Conservation (phyloP, 768 basidiomycete species). For the Trichaptum fuscoviolaceum region DNA sequence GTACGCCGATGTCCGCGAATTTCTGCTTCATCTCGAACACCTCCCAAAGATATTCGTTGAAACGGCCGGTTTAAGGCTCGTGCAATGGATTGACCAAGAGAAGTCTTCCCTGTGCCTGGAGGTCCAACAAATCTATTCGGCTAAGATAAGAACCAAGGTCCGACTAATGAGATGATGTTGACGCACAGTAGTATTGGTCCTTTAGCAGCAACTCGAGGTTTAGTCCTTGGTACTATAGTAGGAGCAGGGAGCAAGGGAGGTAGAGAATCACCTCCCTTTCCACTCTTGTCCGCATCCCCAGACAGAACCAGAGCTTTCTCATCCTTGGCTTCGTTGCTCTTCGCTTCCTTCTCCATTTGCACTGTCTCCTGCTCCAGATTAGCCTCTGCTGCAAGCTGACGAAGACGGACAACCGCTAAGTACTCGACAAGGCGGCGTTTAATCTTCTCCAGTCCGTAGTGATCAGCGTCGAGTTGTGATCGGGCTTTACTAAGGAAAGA, state of each 20-base stretch:
- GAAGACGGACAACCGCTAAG: constrained; percentile 73
- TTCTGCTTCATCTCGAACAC: constrained; percentile 89
- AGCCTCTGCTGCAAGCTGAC: constrained; percentile 14
- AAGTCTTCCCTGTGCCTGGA: constrained; percentile 89
- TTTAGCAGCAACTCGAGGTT: constrained; percentile 27
- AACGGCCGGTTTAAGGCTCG: constrained; percentile 79
- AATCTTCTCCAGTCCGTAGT: constrained; percentile 89
- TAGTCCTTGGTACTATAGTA: constrained; percentile 10
- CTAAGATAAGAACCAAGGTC: constrained; percentile 10
- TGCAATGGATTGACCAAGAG: constrained; percentile 84
- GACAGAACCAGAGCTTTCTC: constrained; percentile 15
- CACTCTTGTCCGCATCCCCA: constrained; percentile 13
- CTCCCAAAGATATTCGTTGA: constrained; percentile 88
- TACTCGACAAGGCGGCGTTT: constrained; percentile 91
- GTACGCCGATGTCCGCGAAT: constrained; percentile 77
- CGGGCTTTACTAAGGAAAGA: constrained; percentile 68
- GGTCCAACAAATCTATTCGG: constrained; percentile 73
- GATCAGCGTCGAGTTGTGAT: constrained; percentile 79
- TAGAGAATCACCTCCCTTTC: constrained; percentile 11
- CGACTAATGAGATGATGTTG: constrained; percentile 4
- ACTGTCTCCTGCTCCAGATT: constrained; percentile 27
- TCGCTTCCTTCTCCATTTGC: constrained; percentile 25
- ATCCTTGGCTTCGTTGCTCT: constrained; percentile 19
- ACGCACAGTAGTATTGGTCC: constrained; percentile 67
- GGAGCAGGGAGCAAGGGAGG: constrained; percentile 9